These are phyloP conservation scores for Fusarium brevicatenulatum DNA, from an alignment of 2,329 filamentous ascomycete species.

Conservation along the genomic window DNA sequence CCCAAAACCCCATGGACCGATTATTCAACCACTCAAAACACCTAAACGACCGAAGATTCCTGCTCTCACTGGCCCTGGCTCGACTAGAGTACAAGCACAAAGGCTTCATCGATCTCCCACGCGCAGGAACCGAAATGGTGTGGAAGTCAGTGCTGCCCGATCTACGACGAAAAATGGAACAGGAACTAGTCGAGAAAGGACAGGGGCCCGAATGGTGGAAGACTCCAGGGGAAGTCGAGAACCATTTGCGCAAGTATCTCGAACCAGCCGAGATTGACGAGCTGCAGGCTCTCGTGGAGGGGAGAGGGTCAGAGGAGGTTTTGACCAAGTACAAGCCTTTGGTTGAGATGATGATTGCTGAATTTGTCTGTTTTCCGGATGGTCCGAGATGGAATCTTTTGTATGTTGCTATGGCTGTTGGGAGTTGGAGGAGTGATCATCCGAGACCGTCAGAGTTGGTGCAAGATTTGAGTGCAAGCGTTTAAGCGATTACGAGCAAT, in stretches of 20 bases:
- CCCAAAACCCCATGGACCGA: slow-evolving; percentile 28
- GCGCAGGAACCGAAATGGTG: not conserved
- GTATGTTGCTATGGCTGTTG: slow-evolving; percentile 34
- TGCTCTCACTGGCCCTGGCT: slow-evolving; percentile 33
- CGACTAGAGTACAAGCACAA: slow-evolving; percentile 36
- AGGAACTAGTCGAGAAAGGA: slow-evolving; percentile 25
- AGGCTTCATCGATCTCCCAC: slow-evolving; percentile 31
- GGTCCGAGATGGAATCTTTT: slow-evolving; percentile 41
- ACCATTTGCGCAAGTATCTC: slow-evolving; percentile 31
- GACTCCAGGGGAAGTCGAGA: slow-evolving; percentile 34
- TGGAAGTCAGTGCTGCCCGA: not conserved
- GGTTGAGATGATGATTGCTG: slow-evolving; percentile 32
- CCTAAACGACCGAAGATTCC: slow-evolving; percentile 33
- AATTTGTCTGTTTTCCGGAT: slow-evolving; percentile 43
- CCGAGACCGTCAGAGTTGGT: slow-evolving; percentile 13
- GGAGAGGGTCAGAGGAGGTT: slow-evolving; percentile 19
- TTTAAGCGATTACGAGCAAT: not conserved
- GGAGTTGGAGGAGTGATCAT: slow-evolving; percentile 30
- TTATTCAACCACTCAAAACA: slow-evolving; percentile 39
- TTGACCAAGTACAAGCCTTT: slow-evolving; percentile 26
- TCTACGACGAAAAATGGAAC: slow-evolving; percentile 16
- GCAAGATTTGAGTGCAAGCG: not conserved
- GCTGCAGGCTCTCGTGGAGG: slow-evolving; percentile 35
- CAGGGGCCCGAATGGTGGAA: slow-evolving; percentile 40
- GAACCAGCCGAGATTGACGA: slow-evolving; percentile 25